Conservation (phyloP, 1,139 yeast species). For the Saccharomyces hybrid region DNA sequence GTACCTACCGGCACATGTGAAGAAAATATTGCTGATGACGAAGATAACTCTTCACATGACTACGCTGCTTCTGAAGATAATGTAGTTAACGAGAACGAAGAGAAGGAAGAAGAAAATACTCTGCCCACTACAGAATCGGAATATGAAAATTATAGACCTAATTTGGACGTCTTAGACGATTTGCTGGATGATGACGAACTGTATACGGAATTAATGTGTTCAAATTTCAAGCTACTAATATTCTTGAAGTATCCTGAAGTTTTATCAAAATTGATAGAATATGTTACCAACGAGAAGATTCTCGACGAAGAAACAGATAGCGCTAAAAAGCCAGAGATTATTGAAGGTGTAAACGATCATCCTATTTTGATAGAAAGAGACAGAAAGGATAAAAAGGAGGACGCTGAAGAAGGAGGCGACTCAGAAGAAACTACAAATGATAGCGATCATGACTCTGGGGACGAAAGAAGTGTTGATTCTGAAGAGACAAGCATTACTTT, state of each 20-base stretch:
- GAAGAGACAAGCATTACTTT: constrained; percentile 29
- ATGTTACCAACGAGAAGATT: constrained; percentile 43
- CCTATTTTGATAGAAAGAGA: constrained; percentile 1
- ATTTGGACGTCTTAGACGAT: constrained; percentile 44
- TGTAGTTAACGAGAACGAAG: constrained; percentile 10
- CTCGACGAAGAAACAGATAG: constrained; percentile 13
- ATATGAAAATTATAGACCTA: constrained; percentile 29
- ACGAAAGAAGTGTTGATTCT: constrained; percentile 23
- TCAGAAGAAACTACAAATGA: constrained; percentile 11
- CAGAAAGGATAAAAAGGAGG: constrained; percentile 5
- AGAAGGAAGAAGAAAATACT: constrained; percentile 17
- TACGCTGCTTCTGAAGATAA: constrained; percentile 11
- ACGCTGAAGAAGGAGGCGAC: constrained; percentile 11
- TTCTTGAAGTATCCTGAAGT: constrained; percentile 68
- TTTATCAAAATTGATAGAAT: constrained; percentile 54
- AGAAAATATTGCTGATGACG: not conserved
- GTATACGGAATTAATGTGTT: constrained; percentile 71
- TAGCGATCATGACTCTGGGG: constrained; percentile 10
- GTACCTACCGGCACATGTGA: not conserved
- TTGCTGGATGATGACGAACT: constrained; percentile 79
- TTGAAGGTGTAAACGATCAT: constrained; percentile 7
- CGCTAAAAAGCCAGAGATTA: constrained; percentile 10
- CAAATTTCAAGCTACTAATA: constrained; percentile 73
- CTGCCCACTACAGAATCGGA: constrained; percentile 25
- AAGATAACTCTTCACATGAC: constrained; percentile 1